Evolutionary conservation across 78 protist species (phyloP), one percentile per base, ranked within the genome.

Genomic region (Dictyostelium brefeldianum): DNA sequence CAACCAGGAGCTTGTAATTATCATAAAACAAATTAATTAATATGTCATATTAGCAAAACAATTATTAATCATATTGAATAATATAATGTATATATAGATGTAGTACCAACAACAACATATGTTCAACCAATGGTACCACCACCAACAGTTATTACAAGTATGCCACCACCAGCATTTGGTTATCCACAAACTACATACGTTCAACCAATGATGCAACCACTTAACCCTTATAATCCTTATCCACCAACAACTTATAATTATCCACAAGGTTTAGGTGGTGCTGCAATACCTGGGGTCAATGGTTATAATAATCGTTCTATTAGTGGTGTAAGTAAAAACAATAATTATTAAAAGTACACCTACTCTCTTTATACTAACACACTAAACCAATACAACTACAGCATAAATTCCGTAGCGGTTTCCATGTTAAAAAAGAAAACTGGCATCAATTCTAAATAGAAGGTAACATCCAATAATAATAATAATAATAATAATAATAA

Each of bases 401-500:
- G 70, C 70, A 62, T 62, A 62, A 62, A 62, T 62, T 62, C 70
- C 70, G 27, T 25, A 62, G 70, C 22, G 70, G 70, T 62, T 62
- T 62, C 22, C 22, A 31, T 25, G 70, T 62, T 62, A 62, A 62
- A 62, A 29, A 31, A 25, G 70, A 62, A 62, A 7, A 62, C 10
- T 62, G 27, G 10, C 70, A 62, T 25, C 70, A 62, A 62, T 62
- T 62, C 10, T 62, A 62, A 62, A 62, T 18, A 31, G 22, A 57
- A 57, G 22, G 67, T 22, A n/a, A 57, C 43, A 36, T 36, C 43
- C 43, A 57, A 62, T 62, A 25, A 8, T 59, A 59, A 59, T 51
- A 14, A 14, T 51, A 17, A 51, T 51, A 6, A 17, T 51, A 51
- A 51, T 51, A 51, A n/a, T 36, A 36, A 36, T 36, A 36, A 36